Evolutionary conservation across 352 stramenopile species (phyloP), one percentile per base, ranked within the genome.

Genomic region (Pythium oligandrum): DNA sequence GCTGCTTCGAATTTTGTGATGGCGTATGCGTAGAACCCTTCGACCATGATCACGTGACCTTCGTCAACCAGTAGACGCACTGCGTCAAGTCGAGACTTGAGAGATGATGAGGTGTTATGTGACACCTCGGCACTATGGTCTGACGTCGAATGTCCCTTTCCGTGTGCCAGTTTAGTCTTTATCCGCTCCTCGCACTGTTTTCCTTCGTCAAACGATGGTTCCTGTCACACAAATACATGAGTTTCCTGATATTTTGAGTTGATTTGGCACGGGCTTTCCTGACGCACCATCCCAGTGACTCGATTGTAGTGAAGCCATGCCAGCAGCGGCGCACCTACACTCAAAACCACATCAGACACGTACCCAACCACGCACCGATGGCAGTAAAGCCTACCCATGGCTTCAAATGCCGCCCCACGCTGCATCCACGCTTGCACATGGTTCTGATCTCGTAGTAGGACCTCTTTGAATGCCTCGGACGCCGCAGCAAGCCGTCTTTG

Each of bases 231-330:
- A 26, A 26, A 26, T 26, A 26, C 17, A 26, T 26, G 17, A 26
- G 0, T 26, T 26, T 26, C 17, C 17, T 26, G 17, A 26, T 26
- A 26, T 26, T 26, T 26, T 26, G 17, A 26, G 17, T 26, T 26
- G 17, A 26, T 26, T 26, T 26, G 17, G 17, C 17, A 26, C 17
- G 17, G 17, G 17, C 17, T 26, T 26, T 26, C 17, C 17, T 26
- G 17, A 59, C 63, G 35, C 55, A 87, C 78, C 59, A 78, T 47
- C 12, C 43, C 65, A 1, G 62, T 68, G 9, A 85, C 73, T 30
- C 77, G 69, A 38, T 68, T 86, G 53, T 70, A 90, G 40, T 90
- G 80, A n/a, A 90, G 48, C 73, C 85, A 78, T 1, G 80, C 80
- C 11, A 90, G 60, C 34, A 90, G 47, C 10, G 74, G 61, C n/a